Base-by-base conservation (phyloP, 805 yeast species). In the Kazachstania bromeliacearum region DNA sequence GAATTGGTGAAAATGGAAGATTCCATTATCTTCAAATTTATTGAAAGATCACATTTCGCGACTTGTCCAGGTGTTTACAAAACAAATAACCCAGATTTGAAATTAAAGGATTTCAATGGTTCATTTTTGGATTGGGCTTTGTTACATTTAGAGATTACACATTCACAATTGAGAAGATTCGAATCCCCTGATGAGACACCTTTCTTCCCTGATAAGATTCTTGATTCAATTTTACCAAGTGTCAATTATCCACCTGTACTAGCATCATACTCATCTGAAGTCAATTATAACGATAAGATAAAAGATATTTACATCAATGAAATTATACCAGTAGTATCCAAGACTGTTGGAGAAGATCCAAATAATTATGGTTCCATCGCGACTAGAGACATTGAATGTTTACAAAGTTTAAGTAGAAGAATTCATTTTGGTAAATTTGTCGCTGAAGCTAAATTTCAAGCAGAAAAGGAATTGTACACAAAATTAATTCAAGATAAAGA, bases 371-470 rank as follows among this genome's bases (percentile, higher is more conserved):
- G 98, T 1, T 80, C 94, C 19, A 84, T 92, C 27, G 79, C 94
- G 3, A 65, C 76, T 27, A 68, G 85, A 43, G 98, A 92, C 55
- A 82, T 89, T 39, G 94, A 83, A 46, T 75, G 82, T 46, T 68
- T 92, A 46, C 96, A 92, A 59, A 79, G 95, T 4, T 63, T 92
- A 31, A 82, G 95, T 7, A 70, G 98, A 51, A 72, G 98, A 55
- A 85, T 92, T 47, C 98, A 92, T 62, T 92, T 89, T 62, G 98
- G 98, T 34, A 84, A 83, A 61, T 92, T 89, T 67, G 98, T 92
- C 7, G 98, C 98, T 4, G 98, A 92, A 58, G 82, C 95, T 31
- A 92, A 92, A 61, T 92, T 76, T 59, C 77, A 70, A 49, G 63
- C 67, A 19, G 92, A 88, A 42, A 69, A 66, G 24, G 83, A 73